A percentile compares a stretch with the other conserved stretches of the same genome.
Evolutionary conservation across 2,329 filamentous ascomycete species (phyloP).

Genomic region (Aureobasidium sp.): DNA sequence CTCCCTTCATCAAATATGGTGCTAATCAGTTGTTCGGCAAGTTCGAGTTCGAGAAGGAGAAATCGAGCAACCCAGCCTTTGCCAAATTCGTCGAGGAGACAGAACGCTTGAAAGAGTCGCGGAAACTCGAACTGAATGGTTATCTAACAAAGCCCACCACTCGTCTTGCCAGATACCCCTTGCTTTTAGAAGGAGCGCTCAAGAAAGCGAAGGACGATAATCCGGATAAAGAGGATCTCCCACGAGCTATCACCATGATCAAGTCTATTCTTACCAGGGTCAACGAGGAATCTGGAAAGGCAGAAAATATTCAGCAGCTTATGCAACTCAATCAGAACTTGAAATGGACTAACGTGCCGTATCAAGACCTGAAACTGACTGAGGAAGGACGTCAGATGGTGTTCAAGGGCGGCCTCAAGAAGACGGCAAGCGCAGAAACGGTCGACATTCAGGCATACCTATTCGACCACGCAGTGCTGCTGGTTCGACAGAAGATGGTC

Average conservation of each 20-base stretch:
- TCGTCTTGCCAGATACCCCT: slow-evolving; percentile 82
- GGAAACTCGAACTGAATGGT: slow-evolving; percentile 93
- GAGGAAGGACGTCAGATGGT: slow-evolving; percentile 89
- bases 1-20: slow-evolving; percentile 93
- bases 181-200: slow-evolving; percentile 81
- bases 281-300: slow-evolving; percentile 91
- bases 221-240: slow-evolving; percentile 84
- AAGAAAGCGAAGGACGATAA: slow-evolving; percentile 88
- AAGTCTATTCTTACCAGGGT: slow-evolving; percentile 79
- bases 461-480: slow-evolving; percentile 89
- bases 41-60: slow-evolving; percentile 96
- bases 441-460: slow-evolving; percentile 88
- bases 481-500: slow-evolving; percentile 83
- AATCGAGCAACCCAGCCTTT: slow-evolving; percentile 75
- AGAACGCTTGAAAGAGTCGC: slow-evolving; percentile 88
- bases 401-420: slow-evolving; percentile 91
- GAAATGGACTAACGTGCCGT: slow-evolving; percentile 81
- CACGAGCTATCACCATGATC: slow-evolving; percentile 79
- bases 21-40: slow-evolving; percentile 94
- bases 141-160: slow-evolving; percentile 98
- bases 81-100: slow-evolving; percentile 92
- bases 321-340: slow-evolving; percentile 86
- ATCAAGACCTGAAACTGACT: slow-evolving; percentile 86
- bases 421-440: slow-evolving; percentile 71
- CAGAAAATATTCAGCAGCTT: slow-evolving; percentile 95